Conservation (phyloP, 2,329 filamentous ascomycete species). For the Cryphonectria carpinicola region DNA sequence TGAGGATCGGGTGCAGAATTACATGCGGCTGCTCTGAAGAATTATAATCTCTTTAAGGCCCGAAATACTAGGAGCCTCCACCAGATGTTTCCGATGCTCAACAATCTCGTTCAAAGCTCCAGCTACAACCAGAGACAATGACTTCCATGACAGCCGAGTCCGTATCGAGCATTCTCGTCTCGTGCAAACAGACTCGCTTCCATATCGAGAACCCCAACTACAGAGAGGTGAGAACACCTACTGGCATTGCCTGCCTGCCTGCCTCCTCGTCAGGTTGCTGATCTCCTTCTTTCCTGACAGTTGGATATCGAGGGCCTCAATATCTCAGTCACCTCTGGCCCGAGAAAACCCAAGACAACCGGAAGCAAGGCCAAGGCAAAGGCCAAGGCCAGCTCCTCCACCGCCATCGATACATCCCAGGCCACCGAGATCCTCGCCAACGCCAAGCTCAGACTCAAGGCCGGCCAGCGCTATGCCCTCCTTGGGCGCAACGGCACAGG, state of each 20-base stretch:
- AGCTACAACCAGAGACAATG: slow-evolving; percentile 37
- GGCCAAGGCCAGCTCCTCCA: slow-evolving; percentile 52
- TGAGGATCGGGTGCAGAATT: no score
- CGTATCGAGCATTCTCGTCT: slow-evolving; percentile 60
- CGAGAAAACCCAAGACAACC: slow-evolving; percentile 18
- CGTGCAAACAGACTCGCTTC: slow-evolving; percentile 70
- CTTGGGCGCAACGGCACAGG: slow-evolving; percentile 81
- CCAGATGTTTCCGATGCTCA: no score
- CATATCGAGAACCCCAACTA: slow-evolving; percentile 60
- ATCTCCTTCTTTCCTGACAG: slow-evolving; percentile 40
- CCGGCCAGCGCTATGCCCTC: slow-evolving; percentile 75
- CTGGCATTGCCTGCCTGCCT: no score
- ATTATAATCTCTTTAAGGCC: no score
- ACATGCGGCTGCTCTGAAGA: no score
- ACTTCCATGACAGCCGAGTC: slow-evolving; percentile 55
- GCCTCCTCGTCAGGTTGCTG: neutral
- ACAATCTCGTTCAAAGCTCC: neutral
- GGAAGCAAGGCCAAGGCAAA: slow-evolving; percentile 42
- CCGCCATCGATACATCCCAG: slow-evolving; percentile 41
- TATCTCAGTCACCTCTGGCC: slow-evolving; percentile 61
- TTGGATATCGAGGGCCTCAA: slow-evolving; percentile 74
- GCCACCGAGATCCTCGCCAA: slow-evolving; percentile 71
- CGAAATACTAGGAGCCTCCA: no score
- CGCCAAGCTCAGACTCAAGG: slow-evolving; percentile 72
- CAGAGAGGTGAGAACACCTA: slow-evolving; percentile 53